phyloP scores from a whole-genome alignment of 176 grass and related monocot genomes.

The Elymus sibiricus region DNA sequence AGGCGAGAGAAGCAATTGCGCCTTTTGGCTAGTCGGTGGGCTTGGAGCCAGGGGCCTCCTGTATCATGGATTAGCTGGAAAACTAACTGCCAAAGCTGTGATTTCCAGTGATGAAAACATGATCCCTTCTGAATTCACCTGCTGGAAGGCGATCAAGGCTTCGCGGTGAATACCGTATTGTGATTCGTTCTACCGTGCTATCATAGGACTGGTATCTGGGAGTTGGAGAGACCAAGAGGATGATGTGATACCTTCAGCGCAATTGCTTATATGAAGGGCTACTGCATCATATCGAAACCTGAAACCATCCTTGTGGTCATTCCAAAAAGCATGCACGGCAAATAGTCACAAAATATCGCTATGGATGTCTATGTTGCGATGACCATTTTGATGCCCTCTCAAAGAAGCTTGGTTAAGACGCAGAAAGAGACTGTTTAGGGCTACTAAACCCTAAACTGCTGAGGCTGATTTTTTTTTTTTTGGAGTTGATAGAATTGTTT shows the following conservation, averaged over 20 bases:
- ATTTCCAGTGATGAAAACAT: conserved; percentile 60
- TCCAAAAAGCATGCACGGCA: not conserved
- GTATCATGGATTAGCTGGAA: conserved; percentile 88
- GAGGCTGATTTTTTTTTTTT: not conserved
- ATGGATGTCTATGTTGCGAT: not conserved
- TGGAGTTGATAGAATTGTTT: not conserved
- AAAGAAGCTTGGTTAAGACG: not conserved
- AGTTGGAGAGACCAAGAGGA: not conserved
- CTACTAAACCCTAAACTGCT: not conserved
- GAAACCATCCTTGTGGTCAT: not conserved
- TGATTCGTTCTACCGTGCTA: not conserved
- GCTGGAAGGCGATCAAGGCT: conserved; percentile 54
- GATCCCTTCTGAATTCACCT: conserved; percentile 73
- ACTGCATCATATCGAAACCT: not conserved
- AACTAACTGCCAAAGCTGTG: conserved; percentile 76
- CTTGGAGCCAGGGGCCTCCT: conserved; percentile 90
- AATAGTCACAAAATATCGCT: not conserved
- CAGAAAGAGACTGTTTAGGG: not conserved
- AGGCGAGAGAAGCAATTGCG: conserved; percentile 41
- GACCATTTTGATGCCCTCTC: not conserved
- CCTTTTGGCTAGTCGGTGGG: conserved; percentile 82
- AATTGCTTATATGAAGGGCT: not conserved
- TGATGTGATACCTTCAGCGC: not conserved
- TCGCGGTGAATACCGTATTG: not conserved
- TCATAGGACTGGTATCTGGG: not conserved